Evolutionary conservation across 1,284 basidiomycete genomes (phyloP), one percentile per base, ranked within the genome.

Genomic region (Tetrapyrgos nigripes): DNA sequence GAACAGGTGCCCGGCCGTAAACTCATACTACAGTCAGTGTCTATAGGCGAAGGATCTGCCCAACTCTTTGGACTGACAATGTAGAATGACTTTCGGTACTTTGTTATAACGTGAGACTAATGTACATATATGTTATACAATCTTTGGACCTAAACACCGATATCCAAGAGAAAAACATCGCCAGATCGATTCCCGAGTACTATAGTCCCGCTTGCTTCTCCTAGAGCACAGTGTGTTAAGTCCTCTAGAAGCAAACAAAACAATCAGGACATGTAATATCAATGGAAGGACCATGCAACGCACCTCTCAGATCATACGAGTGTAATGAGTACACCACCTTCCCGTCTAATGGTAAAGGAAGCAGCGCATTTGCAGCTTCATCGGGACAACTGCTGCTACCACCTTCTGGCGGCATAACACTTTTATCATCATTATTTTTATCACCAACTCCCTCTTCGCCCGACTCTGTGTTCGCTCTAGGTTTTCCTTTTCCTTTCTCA

Each of bases 251-350:
- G 17, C 17, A 59, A 23, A n/a, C 48, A 43, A 28, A 17, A 6
- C 4, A 19, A 10, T 26, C 4, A 55, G 13, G n/a, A 28, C 46
- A 35, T n/a, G 53, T 19, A 44, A 35, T 10, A 11, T 24, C 26
- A 19, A 33, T 28, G 46, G 37, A 9, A 28, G 29, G 8, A 26
- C 31, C 24, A 26, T 19, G n/a, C 35, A 3, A 62, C 72, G 43
- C 47, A 83, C 83, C 81, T 75, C 78, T 73, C 28, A 84, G 67
- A 67, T 85, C 82, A 61, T 78, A 80, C 3, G 83, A 83, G 40
- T 73, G 66, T 8, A 79, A 67, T 33, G 74, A 70, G 58, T 78
- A 76, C 4, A 84, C 68, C 23, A 72, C 70, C 21, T 68, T 66
- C 11, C 75, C 76, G 9, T 77, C 68, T 40, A 82, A 68, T 4